Evolutionary conservation across 208 protist genomes (phyloP), one percentile per base, ranked within the genome.

Genomic region (Acanthamoeba castellanii): DNA sequence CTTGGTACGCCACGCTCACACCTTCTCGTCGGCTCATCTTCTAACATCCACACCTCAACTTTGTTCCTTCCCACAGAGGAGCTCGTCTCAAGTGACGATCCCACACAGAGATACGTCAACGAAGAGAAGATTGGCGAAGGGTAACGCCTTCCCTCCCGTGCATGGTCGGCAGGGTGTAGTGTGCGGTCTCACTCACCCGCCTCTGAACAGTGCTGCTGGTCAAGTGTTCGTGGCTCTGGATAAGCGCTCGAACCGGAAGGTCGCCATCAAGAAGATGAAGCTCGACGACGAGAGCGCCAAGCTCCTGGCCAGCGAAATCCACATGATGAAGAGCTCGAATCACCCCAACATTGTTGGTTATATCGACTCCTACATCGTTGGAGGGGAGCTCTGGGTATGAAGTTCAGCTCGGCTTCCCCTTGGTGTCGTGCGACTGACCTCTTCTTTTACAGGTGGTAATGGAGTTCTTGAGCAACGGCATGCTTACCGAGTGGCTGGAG

Each of bases 291-390:
- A 88, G 85, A 96, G 96, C n/a, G 95, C 87, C n/a, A 97, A 97
- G 66, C 81, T 97, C 2, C 89, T 98, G 22, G 85, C 94, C 6
- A 97, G 87, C 45, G 97, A 98, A 82, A 98, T 98, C 70, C 50
- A 81, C 76, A 97, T 98, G 66, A 97, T 98, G 95, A 97, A 97
- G 85, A 95, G 61, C 13, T 94, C 34, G 27, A 68, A 96, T 4
- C 96, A 98, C 85, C 78, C 95, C 16, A 98, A 98, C 74, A 97
- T 98, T 82, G 97, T 98, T 20, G 95, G 96, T 18, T 98, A 96
- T 68, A 96, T 97, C 45, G 97, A 96, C 42, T 93, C 92, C 55
- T 98, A 97, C 61, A 93, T 97, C 52, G 50, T 96, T 2, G 95
- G 92, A 30, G 78, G 90, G 47, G 52, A 95, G 74, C 74, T 82